Evolutionary conservation across 225 moss, liverwort and hornwort genomes (phyloP).

Genomic region (Sphagnum tenellum): DNA sequence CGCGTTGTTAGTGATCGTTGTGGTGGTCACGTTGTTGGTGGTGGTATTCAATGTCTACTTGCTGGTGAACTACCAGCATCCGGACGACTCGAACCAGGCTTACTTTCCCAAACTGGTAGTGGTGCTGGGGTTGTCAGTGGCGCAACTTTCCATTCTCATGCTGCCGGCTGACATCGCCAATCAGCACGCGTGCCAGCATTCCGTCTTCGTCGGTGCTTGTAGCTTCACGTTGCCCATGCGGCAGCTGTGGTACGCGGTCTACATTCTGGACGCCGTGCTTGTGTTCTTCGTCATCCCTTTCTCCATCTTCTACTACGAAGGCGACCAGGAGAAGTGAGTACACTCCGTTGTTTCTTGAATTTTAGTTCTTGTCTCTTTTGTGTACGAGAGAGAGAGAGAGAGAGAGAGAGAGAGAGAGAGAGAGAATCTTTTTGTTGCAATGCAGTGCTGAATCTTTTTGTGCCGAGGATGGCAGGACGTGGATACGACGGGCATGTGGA

Average conservation of each 20-base stretch:
- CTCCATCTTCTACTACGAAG: conserved; percentile 75
- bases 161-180: conserved; percentile 81
- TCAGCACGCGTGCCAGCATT: conserved; percentile 51
- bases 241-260: conserved; percentile 71
- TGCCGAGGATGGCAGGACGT: conserved; percentile 20
- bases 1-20: conserved; percentile 51
- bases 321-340: conserved; percentile 69
- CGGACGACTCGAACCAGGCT: conserved; percentile 70
- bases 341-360: background rate
- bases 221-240: conserved; percentile 63
- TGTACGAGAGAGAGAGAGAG: no score
- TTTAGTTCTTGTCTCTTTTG: no score
- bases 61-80: conserved; percentile 69
- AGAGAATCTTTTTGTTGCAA: no score
- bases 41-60: conserved; percentile 61
- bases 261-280: conserved; percentile 47
- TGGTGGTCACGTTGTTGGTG: conserved; percentile 54
- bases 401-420: no score
- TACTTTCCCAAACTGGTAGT: conserved; percentile 67
- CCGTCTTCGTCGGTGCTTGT: conserved; percentile 56
- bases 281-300: conserved; percentile 56
- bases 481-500: conserved; percentile 36
- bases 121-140: conserved; percentile 53
- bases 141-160: conserved; percentile 67
- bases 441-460: background rate